Percentiles rank a stretch among this genome's conserved stretches.
Evolutionary conservation across 2,329 filamentous ascomycete species (phyloP).

Genomic region (Penicillium sp.): DNA sequence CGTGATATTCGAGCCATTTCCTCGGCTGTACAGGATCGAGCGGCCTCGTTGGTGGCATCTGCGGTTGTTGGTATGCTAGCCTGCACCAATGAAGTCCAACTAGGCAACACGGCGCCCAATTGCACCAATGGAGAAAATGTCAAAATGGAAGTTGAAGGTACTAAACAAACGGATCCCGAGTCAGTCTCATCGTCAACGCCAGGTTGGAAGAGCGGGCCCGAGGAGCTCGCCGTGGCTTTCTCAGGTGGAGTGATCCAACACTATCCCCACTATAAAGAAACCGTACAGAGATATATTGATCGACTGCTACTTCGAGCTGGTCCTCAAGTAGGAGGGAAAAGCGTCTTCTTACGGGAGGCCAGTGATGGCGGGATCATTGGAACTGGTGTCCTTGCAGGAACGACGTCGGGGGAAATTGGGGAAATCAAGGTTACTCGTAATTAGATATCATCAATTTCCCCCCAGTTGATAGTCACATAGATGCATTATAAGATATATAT

Average conservation of each 20-base stretch:
- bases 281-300: conserved; percentile 69
- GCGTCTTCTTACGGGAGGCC: conserved; percentile 51
- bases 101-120: conserved; percentile 23
- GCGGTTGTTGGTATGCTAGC: conserved; percentile 66
- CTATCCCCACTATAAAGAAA: conserved; percentile 68
- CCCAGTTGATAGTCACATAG: background rate
- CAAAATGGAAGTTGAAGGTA: conserved; percentile 9
- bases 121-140: background rate
- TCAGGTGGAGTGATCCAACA: conserved; percentile 75
- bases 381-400: conserved; percentile 53
- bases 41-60: conserved; percentile 69
- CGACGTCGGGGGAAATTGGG: conserved; percentile 34
- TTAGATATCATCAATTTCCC: background rate
- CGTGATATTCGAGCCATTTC: conserved; percentile 62
- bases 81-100: conserved; percentile 62
- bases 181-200: conserved; percentile 12
- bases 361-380: conserved; percentile 54
- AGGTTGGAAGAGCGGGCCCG: conserved; percentile 39
- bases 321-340: conserved; percentile 47
- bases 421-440: conserved; percentile 20
- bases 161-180: background rate
- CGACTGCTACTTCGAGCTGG: conserved; percentile 44
- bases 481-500: background rate
- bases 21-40: conserved; percentile 66
- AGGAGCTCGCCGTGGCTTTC: conserved; percentile 71